Conservation (phyloP, 2,329 filamentous ascomycete species). For the Celoporthe dispersa region DNA sequence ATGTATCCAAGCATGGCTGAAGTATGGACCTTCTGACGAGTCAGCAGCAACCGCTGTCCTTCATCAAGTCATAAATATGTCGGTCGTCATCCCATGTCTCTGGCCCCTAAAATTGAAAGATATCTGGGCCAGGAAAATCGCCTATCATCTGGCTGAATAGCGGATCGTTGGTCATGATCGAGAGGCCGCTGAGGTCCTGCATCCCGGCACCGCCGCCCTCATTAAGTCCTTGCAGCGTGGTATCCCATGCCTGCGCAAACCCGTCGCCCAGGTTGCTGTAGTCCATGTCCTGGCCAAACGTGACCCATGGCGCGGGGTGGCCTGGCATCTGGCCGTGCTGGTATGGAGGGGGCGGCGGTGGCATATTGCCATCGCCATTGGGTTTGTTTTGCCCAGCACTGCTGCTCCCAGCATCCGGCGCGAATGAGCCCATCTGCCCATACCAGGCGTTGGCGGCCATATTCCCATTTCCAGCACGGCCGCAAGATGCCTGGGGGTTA, state of each 20-base stretch:
- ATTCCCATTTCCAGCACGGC: slow-evolving; percentile 14
- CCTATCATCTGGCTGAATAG: slow-evolving; percentile 16
- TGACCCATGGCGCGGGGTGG: slow-evolving; percentile 38
- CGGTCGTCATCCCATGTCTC: not conserved
- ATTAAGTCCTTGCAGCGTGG: slow-evolving; percentile 45
- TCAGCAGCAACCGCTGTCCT: not conserved
- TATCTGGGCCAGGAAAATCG: slow-evolving; percentile 23
- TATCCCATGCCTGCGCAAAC: slow-evolving; percentile 49
- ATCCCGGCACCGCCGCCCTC: slow-evolving; percentile 33
- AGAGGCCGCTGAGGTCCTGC: slow-evolving; percentile 25
- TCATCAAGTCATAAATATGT: slow-evolving; percentile 4
- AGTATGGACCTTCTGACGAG: not conserved
- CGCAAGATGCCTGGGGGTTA: slow-evolving; percentile 12
- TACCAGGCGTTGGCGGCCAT: slow-evolving; percentile 22
- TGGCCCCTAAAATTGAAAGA: slow-evolving; percentile 20
- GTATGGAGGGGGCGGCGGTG: slow-evolving; percentile 29
- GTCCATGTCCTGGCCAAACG: slow-evolving; percentile 41
- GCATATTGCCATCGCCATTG: slow-evolving; percentile 24
- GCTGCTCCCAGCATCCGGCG: slow-evolving; percentile 1
- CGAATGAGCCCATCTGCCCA: slow-evolving; percentile 11
- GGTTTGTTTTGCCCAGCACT: slow-evolving; percentile 20
- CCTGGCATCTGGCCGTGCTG: slow-evolving; percentile 27
- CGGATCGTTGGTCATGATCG: slow-evolving; percentile 31
- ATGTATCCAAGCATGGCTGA: not conserved
- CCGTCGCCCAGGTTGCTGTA: slow-evolving; percentile 44